These are phyloP conservation scores for Jatropha multifida DNA, from an alignment of 441 rosid genomes.

Conservation along the genomic window DNA sequence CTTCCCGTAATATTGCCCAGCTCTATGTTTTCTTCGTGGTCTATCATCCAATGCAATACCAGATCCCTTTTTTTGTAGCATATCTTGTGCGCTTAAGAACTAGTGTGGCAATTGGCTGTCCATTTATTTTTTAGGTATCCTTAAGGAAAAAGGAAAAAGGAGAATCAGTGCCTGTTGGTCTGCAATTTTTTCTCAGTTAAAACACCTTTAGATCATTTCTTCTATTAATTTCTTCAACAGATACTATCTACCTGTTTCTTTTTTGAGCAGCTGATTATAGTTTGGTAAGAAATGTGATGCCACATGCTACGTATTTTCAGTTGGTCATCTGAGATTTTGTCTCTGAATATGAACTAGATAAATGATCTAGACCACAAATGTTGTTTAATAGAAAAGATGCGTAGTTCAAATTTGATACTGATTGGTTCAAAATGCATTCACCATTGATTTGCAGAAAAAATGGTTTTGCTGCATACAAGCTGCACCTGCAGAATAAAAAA, in stretches of 20 bases:
- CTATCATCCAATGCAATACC: background rate
- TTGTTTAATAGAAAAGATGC: background rate
- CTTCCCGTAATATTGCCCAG: no score
- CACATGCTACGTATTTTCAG: no score
- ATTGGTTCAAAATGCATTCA: constrained; percentile 11
- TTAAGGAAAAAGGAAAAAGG: background rate
- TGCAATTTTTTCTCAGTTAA: background rate
- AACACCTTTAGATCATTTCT: no score
- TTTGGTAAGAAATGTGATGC: no score
- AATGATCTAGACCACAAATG: background rate
- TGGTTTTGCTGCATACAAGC: constrained; percentile 69
- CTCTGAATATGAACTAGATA: no score
- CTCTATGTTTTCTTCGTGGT: background rate
- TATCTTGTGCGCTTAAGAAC: background rate
- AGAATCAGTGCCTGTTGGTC: background rate
- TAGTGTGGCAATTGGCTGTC: background rate
- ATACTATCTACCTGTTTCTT: no score
- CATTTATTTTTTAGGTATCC: background rate
- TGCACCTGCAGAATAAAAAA: constrained; percentile 32
- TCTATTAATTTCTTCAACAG: no score
- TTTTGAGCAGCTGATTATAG: no score
- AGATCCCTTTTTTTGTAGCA: background rate
- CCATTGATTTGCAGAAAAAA: constrained; percentile 47
- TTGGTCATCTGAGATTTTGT: no score
- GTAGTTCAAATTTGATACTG: background rate